Conservation (phyloP, 2,329 filamentous ascomycete genomes). For the Hortaea werneckii region DNA sequence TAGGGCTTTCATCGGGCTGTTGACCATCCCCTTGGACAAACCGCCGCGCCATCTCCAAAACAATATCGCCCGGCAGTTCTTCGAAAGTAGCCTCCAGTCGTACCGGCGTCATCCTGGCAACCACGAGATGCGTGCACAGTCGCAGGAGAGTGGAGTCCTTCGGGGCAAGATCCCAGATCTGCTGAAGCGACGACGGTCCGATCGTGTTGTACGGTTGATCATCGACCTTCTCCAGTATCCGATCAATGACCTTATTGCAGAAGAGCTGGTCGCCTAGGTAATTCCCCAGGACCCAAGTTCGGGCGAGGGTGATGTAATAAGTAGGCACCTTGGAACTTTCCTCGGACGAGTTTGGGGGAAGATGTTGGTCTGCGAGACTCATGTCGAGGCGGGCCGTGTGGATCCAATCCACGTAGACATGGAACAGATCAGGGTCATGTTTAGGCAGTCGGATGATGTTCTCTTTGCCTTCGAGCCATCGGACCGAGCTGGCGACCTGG, state of each 20-base stretch:
- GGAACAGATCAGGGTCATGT: constrained; percentile 2
- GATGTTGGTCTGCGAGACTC: not conserved
- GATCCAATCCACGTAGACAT: constrained; percentile 7
- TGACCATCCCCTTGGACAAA: not conserved
- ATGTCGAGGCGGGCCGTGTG: constrained; percentile 4
- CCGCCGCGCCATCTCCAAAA: not conserved
- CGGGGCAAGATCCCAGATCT: not conserved
- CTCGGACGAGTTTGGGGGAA: too few species aligned
- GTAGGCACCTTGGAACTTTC: not conserved
- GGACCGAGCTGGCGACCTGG: constrained; percentile 3
- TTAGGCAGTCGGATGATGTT: constrained; percentile 7
- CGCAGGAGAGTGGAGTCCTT: not conserved
- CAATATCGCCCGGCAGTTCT: not conserved
- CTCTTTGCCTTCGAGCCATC: constrained; percentile 7
- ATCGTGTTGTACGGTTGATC: not conserved
- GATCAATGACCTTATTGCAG: not conserved
- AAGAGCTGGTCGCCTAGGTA: not conserved
- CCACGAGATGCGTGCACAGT: not conserved
- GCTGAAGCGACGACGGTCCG: not conserved
- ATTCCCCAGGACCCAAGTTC: not conserved
- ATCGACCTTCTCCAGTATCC: not conserved
- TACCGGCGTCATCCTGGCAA: not conserved
- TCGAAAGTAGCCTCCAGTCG: not conserved
- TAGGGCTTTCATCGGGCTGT: not conserved
- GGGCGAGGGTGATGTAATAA: not conserved